Percentiles rank a stretch among this genome's conserved stretches.
These are phyloP conservation scores for Furcasterigmium sp. DNA, from an alignment of 2,329 filamentous ascomycete species.

Conservation along the genomic window DNA sequence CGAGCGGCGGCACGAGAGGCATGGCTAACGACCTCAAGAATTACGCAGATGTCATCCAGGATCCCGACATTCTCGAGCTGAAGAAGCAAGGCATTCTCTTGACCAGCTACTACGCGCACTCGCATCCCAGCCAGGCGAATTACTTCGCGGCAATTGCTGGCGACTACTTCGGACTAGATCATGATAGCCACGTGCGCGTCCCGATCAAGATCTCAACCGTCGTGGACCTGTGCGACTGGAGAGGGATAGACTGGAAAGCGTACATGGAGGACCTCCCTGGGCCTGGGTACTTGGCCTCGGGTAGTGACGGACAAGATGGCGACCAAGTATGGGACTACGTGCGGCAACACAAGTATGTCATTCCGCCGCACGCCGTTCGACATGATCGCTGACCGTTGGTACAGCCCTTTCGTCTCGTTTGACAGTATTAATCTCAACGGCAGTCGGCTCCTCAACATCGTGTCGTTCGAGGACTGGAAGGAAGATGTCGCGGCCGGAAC, in stretches of 20 bases:
- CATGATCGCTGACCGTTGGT: neutral
- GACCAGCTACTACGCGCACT: conserved; percentile 39
- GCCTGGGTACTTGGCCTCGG: conserved; percentile 35
- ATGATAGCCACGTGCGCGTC: conserved; percentile 36
- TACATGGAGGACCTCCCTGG: conserved; percentile 28
- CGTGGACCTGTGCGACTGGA: conserved; percentile 26
- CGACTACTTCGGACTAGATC: conserved; percentile 42
- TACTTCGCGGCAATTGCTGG: conserved; percentile 40
- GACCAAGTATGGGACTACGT: conserved; percentile 21
- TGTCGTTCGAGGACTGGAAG: conserved; percentile 58
- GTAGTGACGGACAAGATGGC: conserved; percentile 26
- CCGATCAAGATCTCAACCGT: conserved; percentile 34
- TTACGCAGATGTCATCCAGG: conserved; percentile 31
- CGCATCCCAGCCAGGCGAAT: conserved; percentile 40
- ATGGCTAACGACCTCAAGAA: conserved; percentile 33
- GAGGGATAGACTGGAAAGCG: conserved; percentile 23
- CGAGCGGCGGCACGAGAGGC: no score
- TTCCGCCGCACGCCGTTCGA: conserved; percentile 1
- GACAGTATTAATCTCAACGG: conserved; percentile 33
- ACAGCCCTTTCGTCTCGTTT: conserved; percentile 34
- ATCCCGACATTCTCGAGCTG: conserved; percentile 32
- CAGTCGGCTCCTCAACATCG: conserved; percentile 50
- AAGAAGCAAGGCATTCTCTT: conserved; percentile 37
- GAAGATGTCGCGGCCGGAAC: conserved; percentile 47
- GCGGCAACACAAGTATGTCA: conserved; percentile 13